Percentiles rank a stretch among this genome's conserved stretches.
Evolutionary conservation across 352 stramenopile genomes (phyloP).

Genomic region (Phytopythium vexans): DNA sequence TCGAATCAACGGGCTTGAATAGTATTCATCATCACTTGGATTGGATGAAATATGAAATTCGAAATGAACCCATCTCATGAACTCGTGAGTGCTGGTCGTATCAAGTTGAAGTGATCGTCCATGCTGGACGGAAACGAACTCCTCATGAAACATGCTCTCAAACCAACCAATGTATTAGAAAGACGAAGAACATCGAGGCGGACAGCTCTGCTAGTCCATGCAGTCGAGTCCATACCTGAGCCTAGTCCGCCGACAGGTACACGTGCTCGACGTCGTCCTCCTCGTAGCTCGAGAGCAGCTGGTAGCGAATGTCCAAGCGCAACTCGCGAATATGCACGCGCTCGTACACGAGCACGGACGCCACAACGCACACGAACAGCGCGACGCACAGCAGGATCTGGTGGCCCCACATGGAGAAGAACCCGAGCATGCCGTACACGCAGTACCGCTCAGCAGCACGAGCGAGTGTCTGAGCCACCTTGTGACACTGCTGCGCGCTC

Average conservation of each 20-base stretch:
- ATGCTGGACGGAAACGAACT: too few species aligned
- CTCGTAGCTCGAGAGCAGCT: conserved; percentile 76
- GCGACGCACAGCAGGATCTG: conserved; percentile 79
- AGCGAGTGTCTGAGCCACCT: conserved; percentile 36
- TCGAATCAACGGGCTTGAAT: not conserved
- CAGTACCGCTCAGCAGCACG: conserved; percentile 61
- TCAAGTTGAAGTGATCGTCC: too few species aligned
- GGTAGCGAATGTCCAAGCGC: conserved; percentile 57
- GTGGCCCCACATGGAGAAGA: conserved; percentile 86
- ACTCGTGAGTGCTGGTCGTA: not conserved
- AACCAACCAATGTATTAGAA: too few species aligned
- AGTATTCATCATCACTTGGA: not conserved
- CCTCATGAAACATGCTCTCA: too few species aligned
- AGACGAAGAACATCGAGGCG: too few species aligned
- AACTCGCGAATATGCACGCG: conserved; percentile 65
- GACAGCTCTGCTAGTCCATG: too few species aligned
- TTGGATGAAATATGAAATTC: not conserved
- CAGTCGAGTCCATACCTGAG: not conserved
- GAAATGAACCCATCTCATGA: conserved; percentile 1
- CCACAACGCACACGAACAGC: conserved; percentile 68
- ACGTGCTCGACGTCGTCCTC: conserved; percentile 79
- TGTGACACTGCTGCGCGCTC: conserved; percentile 43
- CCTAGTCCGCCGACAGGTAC: conserved; percentile 67
- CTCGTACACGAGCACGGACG: conserved; percentile 76
- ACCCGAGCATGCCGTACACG: conserved; percentile 77